These are phyloP conservation scores for Penicillium subrubescens DNA, from an alignment of 495 filamentous ascomycete genomes.

Conservation along the genomic window DNA sequence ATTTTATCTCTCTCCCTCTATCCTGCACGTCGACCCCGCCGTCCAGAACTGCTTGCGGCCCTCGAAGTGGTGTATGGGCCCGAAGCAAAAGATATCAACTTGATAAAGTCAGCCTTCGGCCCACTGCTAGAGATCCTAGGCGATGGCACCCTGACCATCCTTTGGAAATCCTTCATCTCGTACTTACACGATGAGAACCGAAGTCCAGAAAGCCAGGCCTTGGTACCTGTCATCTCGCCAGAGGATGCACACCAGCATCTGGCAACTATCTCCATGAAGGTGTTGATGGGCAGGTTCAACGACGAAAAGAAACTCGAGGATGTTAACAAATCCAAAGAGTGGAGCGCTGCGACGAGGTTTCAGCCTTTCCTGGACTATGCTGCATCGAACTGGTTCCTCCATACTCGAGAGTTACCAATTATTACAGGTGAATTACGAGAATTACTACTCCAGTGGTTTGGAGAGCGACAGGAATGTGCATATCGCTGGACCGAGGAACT, in stretches of 20 bases:
- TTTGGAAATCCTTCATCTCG: not conserved
- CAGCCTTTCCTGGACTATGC: not conserved
- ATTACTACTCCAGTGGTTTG: not conserved
- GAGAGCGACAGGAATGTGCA: not conserved
- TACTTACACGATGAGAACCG: not conserved
- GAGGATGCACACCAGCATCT: not conserved
- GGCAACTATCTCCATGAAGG: not conserved
- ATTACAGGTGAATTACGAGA: not conserved
- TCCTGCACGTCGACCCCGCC: not conserved
- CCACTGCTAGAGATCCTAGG: not conserved
- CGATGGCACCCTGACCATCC: not conserved
- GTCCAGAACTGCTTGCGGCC: not conserved
- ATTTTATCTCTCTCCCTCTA: not conserved
- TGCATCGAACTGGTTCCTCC: constrained; percentile 1
- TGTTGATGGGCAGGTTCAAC: not conserved
- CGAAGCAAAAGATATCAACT: not conserved
- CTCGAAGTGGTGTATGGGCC: constrained; percentile 1
- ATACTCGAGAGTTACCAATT: not conserved
- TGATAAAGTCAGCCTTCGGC: constrained; percentile 1
- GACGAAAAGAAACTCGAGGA: not conserved
- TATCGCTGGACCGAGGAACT: not conserved
- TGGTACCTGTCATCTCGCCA: not conserved
- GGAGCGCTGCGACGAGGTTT: not conserved
- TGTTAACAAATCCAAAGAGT: not conserved
- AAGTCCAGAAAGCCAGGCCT: not conserved